Evolutionary conservation across 169 alveolate species (phyloP).

Genomic region (Plasmodium coatneyi): DNA sequence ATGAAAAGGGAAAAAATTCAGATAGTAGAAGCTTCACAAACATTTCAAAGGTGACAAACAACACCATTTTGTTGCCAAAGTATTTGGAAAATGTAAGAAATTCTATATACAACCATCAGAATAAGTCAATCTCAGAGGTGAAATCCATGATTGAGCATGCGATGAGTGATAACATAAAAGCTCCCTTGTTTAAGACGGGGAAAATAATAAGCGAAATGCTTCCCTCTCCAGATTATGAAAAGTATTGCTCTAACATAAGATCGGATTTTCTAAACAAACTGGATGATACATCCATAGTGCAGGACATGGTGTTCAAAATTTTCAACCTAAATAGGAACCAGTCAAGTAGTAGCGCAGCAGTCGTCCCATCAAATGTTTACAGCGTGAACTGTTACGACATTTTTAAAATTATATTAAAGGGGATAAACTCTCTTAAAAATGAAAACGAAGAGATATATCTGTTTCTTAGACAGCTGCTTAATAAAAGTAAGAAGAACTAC

Average conservation of each 20-base stretch:
- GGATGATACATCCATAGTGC: constrained; percentile 50
- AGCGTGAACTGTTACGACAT: constrained; percentile 33
- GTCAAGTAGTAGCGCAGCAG: background rate
- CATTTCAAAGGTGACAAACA: constrained; percentile 48
- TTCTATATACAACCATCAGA: constrained; percentile 70
- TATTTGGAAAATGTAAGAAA: constrained; percentile 73
- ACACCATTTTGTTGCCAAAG: constrained; percentile 63
- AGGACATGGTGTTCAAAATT: constrained; percentile 61
- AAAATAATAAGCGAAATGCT: constrained; percentile 70
- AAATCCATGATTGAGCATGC: constrained; percentile 70
- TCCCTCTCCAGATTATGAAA: constrained; percentile 75
- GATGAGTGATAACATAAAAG: constrained; percentile 48
- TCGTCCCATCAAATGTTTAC: constrained; percentile 12
- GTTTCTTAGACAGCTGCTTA: constrained; percentile 52
- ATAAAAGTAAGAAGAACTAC: constrained; percentile 22
- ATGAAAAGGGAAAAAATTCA: constrained; percentile 22
- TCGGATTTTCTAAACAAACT: constrained; percentile 2
- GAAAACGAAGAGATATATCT: constrained; percentile 62
- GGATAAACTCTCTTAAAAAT: constrained; percentile 36
- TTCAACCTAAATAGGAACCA: constrained; percentile 38
- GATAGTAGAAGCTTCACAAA: constrained; percentile 42
- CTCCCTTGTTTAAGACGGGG: constrained; percentile 75
- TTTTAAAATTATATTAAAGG: constrained; percentile 69
- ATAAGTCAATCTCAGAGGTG: constrained; percentile 61
- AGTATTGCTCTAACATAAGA: constrained; percentile 31